Percentiles rank a stretch among this genome's conserved stretches.
These are phyloP conservation scores for Lactarius tabidus DNA, from an alignment of 768 basidiomycete genomes.

Conservation along the genomic window DNA sequence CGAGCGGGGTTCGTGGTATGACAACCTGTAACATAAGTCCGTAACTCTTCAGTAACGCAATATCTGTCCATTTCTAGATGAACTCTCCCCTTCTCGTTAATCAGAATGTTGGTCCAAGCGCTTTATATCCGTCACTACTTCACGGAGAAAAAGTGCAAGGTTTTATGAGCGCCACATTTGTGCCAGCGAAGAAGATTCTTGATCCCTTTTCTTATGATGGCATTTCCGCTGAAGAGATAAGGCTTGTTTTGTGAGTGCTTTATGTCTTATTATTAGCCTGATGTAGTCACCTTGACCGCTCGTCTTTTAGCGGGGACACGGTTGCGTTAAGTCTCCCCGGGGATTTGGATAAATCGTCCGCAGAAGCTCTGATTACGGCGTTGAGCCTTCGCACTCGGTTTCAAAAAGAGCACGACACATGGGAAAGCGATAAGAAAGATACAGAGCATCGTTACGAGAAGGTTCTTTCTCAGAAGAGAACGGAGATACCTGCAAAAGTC, in stretches of 20 bases:
- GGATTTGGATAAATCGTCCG: background rate
- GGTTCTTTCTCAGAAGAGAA: background rate
- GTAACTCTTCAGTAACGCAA: no score
- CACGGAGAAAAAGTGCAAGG: slow-evolving; percentile 27
- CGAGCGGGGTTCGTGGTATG: slow-evolving; percentile 46
- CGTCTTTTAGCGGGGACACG: background rate
- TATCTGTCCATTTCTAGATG: background rate
- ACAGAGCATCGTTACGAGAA: background rate
- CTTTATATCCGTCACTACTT: slow-evolving; percentile 10
- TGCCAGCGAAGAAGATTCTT: background rate
- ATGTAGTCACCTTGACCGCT: background rate
- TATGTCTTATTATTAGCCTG: background rate
- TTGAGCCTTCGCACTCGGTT: background rate
- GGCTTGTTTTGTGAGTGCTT: slow-evolving; percentile 1
- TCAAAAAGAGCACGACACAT: background rate
- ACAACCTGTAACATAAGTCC: background rate
- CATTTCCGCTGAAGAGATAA: background rate
- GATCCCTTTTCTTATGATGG: background rate
- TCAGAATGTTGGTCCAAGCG: background rate
- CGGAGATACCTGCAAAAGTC: background rate
- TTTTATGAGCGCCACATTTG: slow-evolving; percentile 17
- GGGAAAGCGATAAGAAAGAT: background rate
- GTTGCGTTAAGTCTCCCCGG: background rate
- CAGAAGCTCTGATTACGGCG: background rate
- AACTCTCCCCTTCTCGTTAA: background rate